phyloP scores from a whole-genome alignment of 2,329 filamentous ascomycete species.

The Plenodomus lindquistii region DNA sequence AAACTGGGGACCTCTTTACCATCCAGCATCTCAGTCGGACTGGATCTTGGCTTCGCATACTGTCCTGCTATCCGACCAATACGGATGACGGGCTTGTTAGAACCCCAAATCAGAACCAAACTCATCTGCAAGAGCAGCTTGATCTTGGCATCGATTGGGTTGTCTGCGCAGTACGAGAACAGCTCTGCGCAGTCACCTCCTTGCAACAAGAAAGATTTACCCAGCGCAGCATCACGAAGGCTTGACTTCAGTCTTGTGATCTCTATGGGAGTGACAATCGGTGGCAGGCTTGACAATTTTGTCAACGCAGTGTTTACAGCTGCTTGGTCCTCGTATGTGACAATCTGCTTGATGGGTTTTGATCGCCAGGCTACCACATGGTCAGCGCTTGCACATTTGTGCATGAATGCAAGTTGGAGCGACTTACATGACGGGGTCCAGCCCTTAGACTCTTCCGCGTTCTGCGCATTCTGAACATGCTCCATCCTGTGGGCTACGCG shows the following conservation, averaged over 20 bases:
- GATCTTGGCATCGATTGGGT: conserved; percentile 92
- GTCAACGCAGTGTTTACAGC: conserved; percentile 63
- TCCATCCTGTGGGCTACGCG: conserved; percentile 2
- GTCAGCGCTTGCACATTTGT: conserved; percentile 10
- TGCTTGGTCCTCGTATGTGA: conserved; percentile 67
- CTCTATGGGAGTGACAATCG: conserved; percentile 77
- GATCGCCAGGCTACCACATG: conserved; percentile 65
- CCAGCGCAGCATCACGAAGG: conserved; percentile 82
- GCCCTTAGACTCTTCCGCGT: conserved; percentile 9
- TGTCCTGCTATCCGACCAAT: conserved; percentile 97
- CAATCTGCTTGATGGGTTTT: conserved; percentile 78
- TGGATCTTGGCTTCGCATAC: conserved; percentile 94
- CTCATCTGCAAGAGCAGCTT: conserved; percentile 98
- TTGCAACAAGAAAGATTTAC: conserved; percentile 91
- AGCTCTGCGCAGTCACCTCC: conserved; percentile 97
- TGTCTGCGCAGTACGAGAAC: conserved; percentile 92
- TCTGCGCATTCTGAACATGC: background rate
- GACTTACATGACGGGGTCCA: conserved; percentile 49
- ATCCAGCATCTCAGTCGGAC: conserved; percentile 79
- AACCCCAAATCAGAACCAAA: conserved; percentile 89
- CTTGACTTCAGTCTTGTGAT: conserved; percentile 78
- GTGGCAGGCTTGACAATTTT: conserved; percentile 72
- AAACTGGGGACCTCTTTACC: conserved; percentile 86
- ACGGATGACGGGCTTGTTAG: conserved; percentile 80
- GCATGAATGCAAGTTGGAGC: too few relatives aligned